Percentiles rank a stretch among this genome's conserved stretches.
Evolutionary conservation across 129 eudicot species (phyloP).

Genomic region (Arctium lappa): DNA sequence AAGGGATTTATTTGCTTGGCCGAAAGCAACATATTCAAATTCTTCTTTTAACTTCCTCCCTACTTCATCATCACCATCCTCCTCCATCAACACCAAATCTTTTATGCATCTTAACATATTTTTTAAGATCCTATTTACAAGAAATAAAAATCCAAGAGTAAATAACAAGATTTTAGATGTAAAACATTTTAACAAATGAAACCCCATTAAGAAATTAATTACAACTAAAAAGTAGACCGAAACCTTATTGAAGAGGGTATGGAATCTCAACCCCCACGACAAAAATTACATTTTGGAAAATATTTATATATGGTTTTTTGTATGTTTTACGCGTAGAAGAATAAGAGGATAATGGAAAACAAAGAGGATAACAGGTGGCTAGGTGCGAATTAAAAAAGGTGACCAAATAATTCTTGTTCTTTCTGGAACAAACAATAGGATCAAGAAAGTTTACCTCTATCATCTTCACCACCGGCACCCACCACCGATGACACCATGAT

Average conservation of each 20-base stretch:
- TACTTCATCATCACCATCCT: conserved; percentile 12
- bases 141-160: not conserved
- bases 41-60: conserved; percentile 16
- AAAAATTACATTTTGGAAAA: not conserved
- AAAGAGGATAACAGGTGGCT: conserved; percentile 1
- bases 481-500: conserved; percentile 46
- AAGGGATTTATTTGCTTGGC: conserved; percentile 24
- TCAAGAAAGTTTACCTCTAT: conserved; percentile 24
- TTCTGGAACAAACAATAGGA: conserved; percentile 9
- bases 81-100: not conserved
- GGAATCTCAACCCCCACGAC: conserved; percentile 42
- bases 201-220: conserved; percentile 18
- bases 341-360: conserved; percentile 9
- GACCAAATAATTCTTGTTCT: not conserved
- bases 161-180: not conserved
- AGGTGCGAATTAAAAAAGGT: conserved; percentile 5
- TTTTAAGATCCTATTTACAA: not conserved
- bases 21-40: conserved; percentile 31
- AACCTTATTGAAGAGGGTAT: conserved; percentile 71
- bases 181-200: not conserved
- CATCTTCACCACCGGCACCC: conserved; percentile 18
- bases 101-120: not conserved
- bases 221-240: conserved; percentile 34
- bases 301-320: not conserved
- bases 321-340: conserved; percentile 8